Evolutionary conservation across 305 asterid species (phyloP).

Genomic region (Withania somnifera): DNA sequence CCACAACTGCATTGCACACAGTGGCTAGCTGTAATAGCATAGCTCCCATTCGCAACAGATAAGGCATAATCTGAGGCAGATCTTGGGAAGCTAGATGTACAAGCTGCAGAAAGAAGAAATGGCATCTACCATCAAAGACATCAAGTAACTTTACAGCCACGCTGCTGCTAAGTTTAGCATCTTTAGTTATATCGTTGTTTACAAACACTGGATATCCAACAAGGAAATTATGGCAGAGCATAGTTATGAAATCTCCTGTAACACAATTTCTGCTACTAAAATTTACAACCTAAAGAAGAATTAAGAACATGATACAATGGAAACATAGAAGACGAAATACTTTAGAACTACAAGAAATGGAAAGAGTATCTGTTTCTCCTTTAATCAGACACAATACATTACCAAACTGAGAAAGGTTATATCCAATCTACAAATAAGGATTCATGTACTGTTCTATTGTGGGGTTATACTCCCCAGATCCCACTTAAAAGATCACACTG

Average conservation of each 20-base stretch:
- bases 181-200: background rate
- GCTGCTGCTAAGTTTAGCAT: background rate
- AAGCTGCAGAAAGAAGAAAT: slow-evolving; percentile 47
- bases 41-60: slow-evolving; percentile 93
- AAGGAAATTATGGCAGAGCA: background rate
- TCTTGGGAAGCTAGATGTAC: slow-evolving; percentile 81
- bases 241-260: background rate
- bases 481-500: too few relatives aligned
- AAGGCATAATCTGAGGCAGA: slow-evolving; percentile 65
- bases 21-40: slow-evolving; percentile 76
- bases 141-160: background rate
- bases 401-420: background rate
- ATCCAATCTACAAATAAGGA: background rate
- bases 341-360: background rate
- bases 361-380: background rate
- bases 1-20: slow-evolving; percentile 98
- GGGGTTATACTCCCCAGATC: too few relatives aligned
- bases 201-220: background rate
- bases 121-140: background rate
- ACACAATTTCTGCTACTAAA: background rate
- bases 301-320: background rate
- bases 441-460: background rate
- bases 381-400: background rate
- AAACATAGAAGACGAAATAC: background rate
- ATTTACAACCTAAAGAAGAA: background rate